Conservation (phyloP, 306 rosid genomes). For the Glycine tomentella region DNA sequence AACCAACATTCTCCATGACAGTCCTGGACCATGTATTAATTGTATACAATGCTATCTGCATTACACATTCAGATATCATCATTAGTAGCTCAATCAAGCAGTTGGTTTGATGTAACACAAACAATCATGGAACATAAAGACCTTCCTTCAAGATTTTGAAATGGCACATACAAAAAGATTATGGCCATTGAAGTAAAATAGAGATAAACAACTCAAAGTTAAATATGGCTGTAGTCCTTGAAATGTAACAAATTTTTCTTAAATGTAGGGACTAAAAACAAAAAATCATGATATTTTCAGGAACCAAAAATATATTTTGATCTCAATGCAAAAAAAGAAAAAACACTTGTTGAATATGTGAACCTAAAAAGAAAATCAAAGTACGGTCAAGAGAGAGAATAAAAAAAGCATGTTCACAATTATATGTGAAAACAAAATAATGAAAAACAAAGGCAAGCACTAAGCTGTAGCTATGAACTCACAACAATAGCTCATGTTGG, state of each 20-base stretch:
- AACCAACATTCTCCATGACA: slow-evolving; percentile 74
- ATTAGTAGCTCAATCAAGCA: background rate
- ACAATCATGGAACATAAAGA: background rate
- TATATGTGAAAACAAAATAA: background rate
- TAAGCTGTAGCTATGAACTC: slow-evolving; percentile 48
- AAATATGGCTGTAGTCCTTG: background rate
- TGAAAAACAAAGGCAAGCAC: no score
- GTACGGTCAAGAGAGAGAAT: no score
- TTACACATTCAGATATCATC: slow-evolving; percentile 17
- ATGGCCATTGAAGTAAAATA: background rate
- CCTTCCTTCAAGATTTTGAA: background rate
- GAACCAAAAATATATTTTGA: background rate
- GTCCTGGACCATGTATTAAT: slow-evolving; percentile 81
- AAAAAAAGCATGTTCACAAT: background rate
- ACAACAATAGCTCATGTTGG: slow-evolving; percentile 83
- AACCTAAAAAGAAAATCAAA: background rate
- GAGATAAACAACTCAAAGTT: background rate
- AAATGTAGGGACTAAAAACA: background rate
- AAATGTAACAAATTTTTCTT: no score
- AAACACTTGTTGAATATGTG: slow-evolving; percentile 9
- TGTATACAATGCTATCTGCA: slow-evolving; percentile 84
- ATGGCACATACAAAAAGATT: background rate
- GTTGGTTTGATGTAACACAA: background rate
- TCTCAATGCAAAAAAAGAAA: background rate
- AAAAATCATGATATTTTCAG: background rate